A percentile compares a stretch with the other conserved stretches of the same genome.
These are phyloP conservation scores for Asclepias syriaca DNA, from an alignment of 257 asterid species.

Conservation along the genomic window DNA sequence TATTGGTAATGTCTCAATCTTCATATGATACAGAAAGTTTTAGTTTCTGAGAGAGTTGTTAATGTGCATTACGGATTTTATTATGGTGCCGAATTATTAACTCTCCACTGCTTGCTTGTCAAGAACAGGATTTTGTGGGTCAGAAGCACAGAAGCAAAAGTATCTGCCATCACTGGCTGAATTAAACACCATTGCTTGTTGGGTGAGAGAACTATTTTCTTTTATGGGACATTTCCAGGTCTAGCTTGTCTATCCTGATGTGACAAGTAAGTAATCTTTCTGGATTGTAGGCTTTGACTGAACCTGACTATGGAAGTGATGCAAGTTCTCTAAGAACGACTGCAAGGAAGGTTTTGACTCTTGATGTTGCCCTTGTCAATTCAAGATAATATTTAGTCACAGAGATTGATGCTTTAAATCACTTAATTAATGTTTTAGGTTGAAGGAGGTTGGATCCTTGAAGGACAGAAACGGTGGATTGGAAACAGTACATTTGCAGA, in stretches of 20 bases:
- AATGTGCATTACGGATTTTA: conserved; percentile 1
- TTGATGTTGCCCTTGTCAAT: conserved; percentile 1
- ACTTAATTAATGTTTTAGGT: conserved; percentile 46
- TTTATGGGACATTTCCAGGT: conserved; percentile 1
- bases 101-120: conserved; percentile 21
- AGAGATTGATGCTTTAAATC: conserved; percentile 1
- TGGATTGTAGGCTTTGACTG: conserved; percentile 69
- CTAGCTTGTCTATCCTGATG: not conserved
- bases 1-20: conserved; percentile 45
- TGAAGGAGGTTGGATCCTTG: conserved; percentile 94
- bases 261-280: conserved; percentile 14
- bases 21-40: not conserved
- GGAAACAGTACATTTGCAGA: conserved; percentile 98
- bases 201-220: conserved; percentile 51
- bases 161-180: conserved; percentile 86
- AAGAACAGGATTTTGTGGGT: conserved; percentile 75
- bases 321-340: conserved; percentile 84
- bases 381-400: not conserved
- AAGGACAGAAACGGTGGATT: conserved; percentile 98
- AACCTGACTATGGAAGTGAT: conserved; percentile 97
- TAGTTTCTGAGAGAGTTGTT: not conserved
- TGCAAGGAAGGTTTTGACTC: conserved; percentile 64
- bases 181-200: conserved; percentile 65
- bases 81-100: conserved; percentile 13
- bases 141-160: conserved; percentile 81